Base-by-base conservation (phyloP, 179 eudicot genomes). In the Actinidia arguta region DNA sequence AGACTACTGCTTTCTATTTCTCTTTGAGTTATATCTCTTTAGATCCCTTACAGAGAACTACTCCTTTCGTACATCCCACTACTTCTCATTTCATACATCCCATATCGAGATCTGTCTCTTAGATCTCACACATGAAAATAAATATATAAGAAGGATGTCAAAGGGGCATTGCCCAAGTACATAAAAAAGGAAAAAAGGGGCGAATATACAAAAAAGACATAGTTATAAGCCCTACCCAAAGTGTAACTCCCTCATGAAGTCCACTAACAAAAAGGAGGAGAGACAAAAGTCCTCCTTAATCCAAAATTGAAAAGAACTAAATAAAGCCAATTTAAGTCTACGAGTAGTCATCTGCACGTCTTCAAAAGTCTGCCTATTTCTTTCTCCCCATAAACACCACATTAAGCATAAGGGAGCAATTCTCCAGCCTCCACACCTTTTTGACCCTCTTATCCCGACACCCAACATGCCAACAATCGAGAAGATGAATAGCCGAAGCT, bases 151-250 rank as follows among this genome's bases (percentile, higher is more conserved):
- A 31, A 31, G 36, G 46, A 36, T 68, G 73, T 47, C 73, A 31
- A 36, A 18, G 73, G 48, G 24, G 8, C 14, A 17, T 68, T 39
- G 22, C 20, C 72, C 47, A 31, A 67, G 16, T 17, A 9, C 22
- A 31, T 20, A 67, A 39, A 67, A n/a, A 36, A 27, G 72, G 36
- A 31, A 31, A 31, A 31, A 31, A 67, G 14, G 9, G 10, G 0
- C 2, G 48, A 36, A 68, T 42, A 68, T 39, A 17, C 36, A 31
- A 31, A 68, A 68, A 68, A 68, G 22, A 39, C 18, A 42, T 12
- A 31, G n/a, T 31, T 17, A 68, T 46, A 68, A 68, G 73, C 73
- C 73, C 73, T 59, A 12, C 18, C 73, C 73, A 2, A 68, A 39
- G 11, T 59, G 4, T 68, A 68, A 68, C 8, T 17, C 42, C 50